Percentiles rank a stretch among this genome's conserved stretches.
These are phyloP conservation scores for Elaeis guineensis DNA, from an alignment of 176 grass and related monocot genomes.

Conservation along the genomic window DNA sequence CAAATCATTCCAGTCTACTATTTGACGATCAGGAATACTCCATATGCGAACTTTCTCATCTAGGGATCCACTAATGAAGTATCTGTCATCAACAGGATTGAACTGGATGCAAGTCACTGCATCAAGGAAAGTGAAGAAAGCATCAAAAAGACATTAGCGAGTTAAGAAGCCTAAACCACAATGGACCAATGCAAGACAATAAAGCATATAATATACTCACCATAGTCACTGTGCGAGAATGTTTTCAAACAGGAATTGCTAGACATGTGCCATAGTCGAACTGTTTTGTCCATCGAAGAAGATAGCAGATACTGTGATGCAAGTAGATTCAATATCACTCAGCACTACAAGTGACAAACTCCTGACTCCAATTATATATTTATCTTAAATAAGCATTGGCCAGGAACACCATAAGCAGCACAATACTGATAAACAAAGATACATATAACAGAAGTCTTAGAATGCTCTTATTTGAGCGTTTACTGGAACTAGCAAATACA, in stretches of 20 bases:
- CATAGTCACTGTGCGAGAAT: constrained; percentile 87
- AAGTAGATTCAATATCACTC: too few species aligned
- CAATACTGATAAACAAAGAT: too few species aligned
- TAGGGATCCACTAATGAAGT: constrained; percentile 94
- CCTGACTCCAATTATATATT: too few species aligned
- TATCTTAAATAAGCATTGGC: too few species aligned
- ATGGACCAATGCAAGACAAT: too few species aligned
- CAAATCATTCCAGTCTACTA: constrained; percentile 98
- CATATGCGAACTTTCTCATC: constrained; percentile 95
- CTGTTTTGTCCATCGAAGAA: constrained; percentile 99
- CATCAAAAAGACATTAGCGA: constrained; percentile 18
- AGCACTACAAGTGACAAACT: too few species aligned
- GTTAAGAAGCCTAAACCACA: too few species aligned
- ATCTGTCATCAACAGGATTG: constrained; percentile 95
- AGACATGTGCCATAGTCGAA: constrained; percentile 90
- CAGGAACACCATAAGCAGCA: too few species aligned
- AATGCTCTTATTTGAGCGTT: too few species aligned
- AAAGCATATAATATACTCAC: constrained; percentile 24
- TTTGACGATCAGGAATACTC: constrained; percentile 82
- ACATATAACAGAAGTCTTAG: too few species aligned
- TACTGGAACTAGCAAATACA: too few species aligned
- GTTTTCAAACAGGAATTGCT: constrained; percentile 70
- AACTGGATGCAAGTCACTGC: constrained; percentile 99
- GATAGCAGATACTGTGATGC: constrained; percentile 75
- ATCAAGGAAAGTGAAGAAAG: constrained; percentile 13